Conservation (phyloP, 2,329 filamentous ascomycete species). For the Venturia carpophila region DNA sequence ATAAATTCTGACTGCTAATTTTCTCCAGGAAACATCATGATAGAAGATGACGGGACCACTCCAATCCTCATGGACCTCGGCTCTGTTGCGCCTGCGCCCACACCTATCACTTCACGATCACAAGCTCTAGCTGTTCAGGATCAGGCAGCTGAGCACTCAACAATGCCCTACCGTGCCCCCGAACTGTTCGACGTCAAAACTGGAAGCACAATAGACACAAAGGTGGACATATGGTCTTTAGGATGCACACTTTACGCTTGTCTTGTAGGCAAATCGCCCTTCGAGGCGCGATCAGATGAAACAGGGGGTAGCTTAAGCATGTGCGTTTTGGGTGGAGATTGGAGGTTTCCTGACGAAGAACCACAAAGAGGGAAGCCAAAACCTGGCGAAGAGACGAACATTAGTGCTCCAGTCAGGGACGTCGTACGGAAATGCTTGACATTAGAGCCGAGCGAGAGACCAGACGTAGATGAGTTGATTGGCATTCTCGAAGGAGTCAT, state of each 20-base stretch:
- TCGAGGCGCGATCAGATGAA: constrained; percentile 92
- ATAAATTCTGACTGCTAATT: constrained; percentile 4
- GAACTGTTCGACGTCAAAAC: constrained; percentile 98
- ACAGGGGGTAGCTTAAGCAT: constrained; percentile 89
- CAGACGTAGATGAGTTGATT: constrained; percentile 80
- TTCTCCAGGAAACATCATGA: constrained; percentile 81
- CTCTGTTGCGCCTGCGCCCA: constrained; percentile 78
- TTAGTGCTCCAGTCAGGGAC: constrained; percentile 77
- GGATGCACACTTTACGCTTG: constrained; percentile 98
- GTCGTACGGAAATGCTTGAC: constrained; percentile 78
- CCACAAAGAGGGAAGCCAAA: constrained; percentile 48
- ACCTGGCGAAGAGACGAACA: constrained; percentile 42
- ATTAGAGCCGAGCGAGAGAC: constrained; percentile 80
- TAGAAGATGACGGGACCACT: constrained; percentile 76
- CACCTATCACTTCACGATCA: constrained; percentile 81
- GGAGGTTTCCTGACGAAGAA: constrained; percentile 89
- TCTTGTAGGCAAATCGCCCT: constrained; percentile 91
- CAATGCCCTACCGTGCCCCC: constrained; percentile 96
- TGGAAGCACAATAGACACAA: constrained; percentile 83
- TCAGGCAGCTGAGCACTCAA: constrained; percentile 88
- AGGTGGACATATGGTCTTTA: constrained; percentile 95
- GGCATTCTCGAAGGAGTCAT: constrained; percentile 67
- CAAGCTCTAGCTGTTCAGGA: constrained; percentile 90
- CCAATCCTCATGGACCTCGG: constrained; percentile 98
- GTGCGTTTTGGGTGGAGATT: constrained; percentile 88